These are phyloP conservation scores for Durusdinium trenchii DNA, from an alignment of 73 alveolate species.

Conservation along the genomic window DNA sequence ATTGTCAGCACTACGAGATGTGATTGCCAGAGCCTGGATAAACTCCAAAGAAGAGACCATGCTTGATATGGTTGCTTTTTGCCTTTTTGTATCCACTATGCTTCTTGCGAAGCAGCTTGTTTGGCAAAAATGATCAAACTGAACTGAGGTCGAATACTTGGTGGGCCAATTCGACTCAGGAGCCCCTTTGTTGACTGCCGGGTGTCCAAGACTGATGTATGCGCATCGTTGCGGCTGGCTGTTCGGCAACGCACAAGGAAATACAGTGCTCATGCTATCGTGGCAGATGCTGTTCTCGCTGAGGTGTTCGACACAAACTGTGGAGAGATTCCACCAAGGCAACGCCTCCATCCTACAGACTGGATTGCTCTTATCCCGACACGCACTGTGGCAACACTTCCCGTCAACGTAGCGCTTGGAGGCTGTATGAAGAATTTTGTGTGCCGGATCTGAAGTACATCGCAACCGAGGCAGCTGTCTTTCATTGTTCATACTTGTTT, in stretches of 20 bases:
- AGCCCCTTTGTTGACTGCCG: constrained; percentile 95
- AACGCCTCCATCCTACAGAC: background rate
- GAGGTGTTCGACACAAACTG: constrained; percentile 96
- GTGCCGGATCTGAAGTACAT: constrained; percentile 91
- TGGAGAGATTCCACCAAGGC: constrained; percentile 96
- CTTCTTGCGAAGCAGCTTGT: too few relatives aligned
- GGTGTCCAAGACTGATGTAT: background rate
- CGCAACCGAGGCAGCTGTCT: constrained; percentile 96
- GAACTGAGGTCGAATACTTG: constrained; percentile 89
- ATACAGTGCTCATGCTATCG: too few relatives aligned
- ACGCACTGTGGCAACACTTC: background rate
- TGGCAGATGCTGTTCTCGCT: background rate
- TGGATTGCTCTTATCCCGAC: background rate
- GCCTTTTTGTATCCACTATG: too few relatives aligned
- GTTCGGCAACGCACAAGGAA: too few relatives aligned
- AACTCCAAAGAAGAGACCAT: too few relatives aligned
- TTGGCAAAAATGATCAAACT: too few relatives aligned
- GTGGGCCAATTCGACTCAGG: constrained; percentile 96
- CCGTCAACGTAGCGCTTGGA: background rate
- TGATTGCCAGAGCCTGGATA: constrained; percentile 60
- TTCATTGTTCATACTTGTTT: too few relatives aligned
- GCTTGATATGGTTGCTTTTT: too few relatives aligned
- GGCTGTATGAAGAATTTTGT: constrained; percentile 96
- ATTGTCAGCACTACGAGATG: constrained; percentile 58
- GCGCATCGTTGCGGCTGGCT: background rate